Evolutionary conservation across 2,329 filamentous ascomycete genomes (phyloP), one percentile per base, ranked within the genome.

Genomic region (Chaetoscypha palmicola): DNA sequence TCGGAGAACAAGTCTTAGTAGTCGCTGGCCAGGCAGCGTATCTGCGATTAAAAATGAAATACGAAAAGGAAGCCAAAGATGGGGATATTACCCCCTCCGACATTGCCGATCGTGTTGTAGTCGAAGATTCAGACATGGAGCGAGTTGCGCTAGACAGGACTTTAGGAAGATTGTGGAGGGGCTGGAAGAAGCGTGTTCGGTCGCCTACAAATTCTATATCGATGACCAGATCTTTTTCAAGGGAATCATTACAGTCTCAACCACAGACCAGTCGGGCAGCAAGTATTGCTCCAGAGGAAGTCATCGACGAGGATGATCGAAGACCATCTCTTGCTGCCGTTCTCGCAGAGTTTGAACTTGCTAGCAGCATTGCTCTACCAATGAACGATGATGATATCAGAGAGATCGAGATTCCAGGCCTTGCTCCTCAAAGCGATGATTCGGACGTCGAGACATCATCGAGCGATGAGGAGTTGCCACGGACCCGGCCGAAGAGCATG

Each of bases 91-190:
- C 60, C 22, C 65, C 70, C 2, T 66, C 67, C 16, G 71, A 74
- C 20, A 59, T 74, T 38, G 71, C 76, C 31, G 80, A 86, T 50
- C 77, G 80, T 12, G 73, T 94, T 41, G 71, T 90, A n/a, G 81
- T 98, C 20, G 86, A 94, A 58, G 91, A 97, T 58, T 69, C 80
- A 43, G 92, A 98, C 61, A 87, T 96, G 73, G 92, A 97, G 61
- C 87, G 90, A 54, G 78, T 97, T 51, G 91, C 91, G 5, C 72
- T 97, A 48, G 94, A 95, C 60, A 77, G 89, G 45, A 90, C 87
- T 2, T 70, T 98, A 1, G 92, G 92, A 16, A 76, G 90, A 38
- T 71, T 97, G 33, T 98, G 92, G 92, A 79, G 92, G 56, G 85
- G 86, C 20, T 98, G 92, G 92, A 88, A 92, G 67, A 95, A 95